Percentiles rank a stretch among this genome's conserved stretches.
Evolutionary conservation across 257 asterid genomes (phyloP).

Genomic region (Prunella vulgaris): DNA sequence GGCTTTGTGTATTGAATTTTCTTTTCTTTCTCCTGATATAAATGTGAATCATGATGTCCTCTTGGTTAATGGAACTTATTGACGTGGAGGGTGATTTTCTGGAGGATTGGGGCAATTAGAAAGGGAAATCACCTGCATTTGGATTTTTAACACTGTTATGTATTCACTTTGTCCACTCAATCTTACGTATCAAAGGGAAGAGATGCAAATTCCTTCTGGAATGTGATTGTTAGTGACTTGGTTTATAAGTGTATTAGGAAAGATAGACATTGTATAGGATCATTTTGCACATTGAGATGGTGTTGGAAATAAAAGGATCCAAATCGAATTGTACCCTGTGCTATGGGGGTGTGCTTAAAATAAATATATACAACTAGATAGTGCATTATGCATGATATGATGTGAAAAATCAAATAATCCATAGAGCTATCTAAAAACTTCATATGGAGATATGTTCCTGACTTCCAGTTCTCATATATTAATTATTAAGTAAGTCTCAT

Average conservation of each 20-base stretch:
- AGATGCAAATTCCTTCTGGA: neutral
- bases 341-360: neutral
- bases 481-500: too few species aligned
- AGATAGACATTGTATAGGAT: neutral
- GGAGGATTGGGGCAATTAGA: conserved; percentile 6
- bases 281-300: neutral
- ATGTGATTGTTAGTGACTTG: neutral
- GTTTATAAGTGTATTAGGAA: neutral
- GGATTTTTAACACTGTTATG: neutral
- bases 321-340: neutral
- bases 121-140: neutral
- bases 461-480: neutral
- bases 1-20: neutral
- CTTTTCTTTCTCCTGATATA: neutral
- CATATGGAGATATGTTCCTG: neutral
- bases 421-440: neutral
- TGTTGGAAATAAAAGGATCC: neutral
- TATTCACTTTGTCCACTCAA: neutral
- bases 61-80: neutral
- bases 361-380: neutral
- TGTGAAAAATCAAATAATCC: neutral
- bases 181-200: neutral
- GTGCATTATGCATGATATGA: neutral
- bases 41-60: neutral
- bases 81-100: neutral